phyloP scores from a whole-genome alignment of 208 protist genomes.

The Leishmania lainsoni region DNA sequence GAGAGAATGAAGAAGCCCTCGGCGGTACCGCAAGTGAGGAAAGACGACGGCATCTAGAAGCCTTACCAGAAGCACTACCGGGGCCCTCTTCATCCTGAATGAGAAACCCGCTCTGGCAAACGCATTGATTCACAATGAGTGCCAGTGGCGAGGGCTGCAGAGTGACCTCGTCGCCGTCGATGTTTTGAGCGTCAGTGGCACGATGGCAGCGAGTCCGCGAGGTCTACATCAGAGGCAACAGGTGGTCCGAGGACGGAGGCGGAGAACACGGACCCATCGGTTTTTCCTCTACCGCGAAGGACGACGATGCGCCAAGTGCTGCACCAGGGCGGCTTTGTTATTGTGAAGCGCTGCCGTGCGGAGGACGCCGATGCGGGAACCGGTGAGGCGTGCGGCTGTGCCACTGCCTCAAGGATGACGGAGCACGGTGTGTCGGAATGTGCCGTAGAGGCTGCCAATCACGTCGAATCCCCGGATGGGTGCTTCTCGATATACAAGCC shows the following conservation, averaged over 20 bases:
- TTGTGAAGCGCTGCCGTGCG: conserved; percentile 4
- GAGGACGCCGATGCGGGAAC: not conserved
- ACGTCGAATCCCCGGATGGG: not conserved
- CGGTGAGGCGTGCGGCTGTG: not conserved
- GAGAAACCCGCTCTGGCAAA: conserved; percentile 9
- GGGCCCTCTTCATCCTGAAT: not conserved
- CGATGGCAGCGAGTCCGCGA: not conserved
- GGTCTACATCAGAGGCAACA: not conserved
- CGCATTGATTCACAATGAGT: conserved; percentile 12
- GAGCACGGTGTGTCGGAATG: not conserved
- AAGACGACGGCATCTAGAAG: not conserved
- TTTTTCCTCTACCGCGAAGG: not conserved
- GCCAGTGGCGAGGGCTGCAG: not conserved
- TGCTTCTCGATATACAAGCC: conserved; percentile 7
- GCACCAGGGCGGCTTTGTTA: conserved; percentile 14
- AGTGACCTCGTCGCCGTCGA: conserved; percentile 7
- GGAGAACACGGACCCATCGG: not conserved
- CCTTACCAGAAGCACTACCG: not conserved
- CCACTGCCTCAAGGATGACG: not conserved
- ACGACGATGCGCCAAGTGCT: not conserved
- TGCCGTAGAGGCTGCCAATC: not conserved
- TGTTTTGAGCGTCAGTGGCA: not conserved
- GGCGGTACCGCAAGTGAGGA: not conserved
- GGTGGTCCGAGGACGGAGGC: not conserved
- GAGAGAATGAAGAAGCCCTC: not conserved